Evolutionary conservation across 441 rosid genomes (phyloP).

Genomic region (Breynia disticha): DNA sequence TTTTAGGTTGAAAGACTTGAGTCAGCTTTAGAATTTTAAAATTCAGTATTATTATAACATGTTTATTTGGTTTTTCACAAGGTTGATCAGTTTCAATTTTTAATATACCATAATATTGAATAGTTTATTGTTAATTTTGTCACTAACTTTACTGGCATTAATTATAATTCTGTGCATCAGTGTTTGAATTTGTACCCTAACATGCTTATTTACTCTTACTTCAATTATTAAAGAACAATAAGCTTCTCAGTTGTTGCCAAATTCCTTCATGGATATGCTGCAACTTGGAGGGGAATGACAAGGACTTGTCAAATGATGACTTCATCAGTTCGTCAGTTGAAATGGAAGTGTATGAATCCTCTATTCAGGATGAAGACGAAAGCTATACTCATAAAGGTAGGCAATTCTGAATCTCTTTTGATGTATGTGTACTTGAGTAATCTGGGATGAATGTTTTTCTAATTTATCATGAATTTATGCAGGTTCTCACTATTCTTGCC

Average conservation of each 20-base stretch:
- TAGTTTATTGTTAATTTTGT: not conserved
- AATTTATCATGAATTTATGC: conserved; percentile 13
- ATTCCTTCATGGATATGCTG: conserved; percentile 90
- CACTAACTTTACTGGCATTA: not conserved
- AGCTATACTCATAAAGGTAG: conserved; percentile 43
- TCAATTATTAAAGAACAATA: conserved; percentile 55
- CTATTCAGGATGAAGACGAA: conserved; percentile 23
- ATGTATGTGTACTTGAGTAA: not conserved
- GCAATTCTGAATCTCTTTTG: conserved; percentile 11
- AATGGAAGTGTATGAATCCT: conserved; percentile 80
- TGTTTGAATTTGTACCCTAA: no score
- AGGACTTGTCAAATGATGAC: conserved; percentile 40
- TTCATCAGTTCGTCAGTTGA: conserved; percentile 52
- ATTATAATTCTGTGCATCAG: not conserved
- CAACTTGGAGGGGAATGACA: conserved; percentile 56
- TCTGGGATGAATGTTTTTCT: not conserved
- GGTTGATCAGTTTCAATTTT: no score
- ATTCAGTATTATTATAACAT: no score
- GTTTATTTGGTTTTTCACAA: no score
- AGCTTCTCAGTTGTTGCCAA: conserved; percentile 52
- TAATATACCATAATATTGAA: no score
- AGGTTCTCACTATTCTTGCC: conserved; percentile 45
- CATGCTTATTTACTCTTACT: not conserved
- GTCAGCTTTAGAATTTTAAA: no score
- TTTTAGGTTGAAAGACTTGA: no score